A percentile compares a stretch with the other conserved stretches of the same genome.
These are phyloP conservation scores for Leishmania gerbilli DNA, from an alignment of 208 protist genomes.

Conservation along the genomic window DNA sequence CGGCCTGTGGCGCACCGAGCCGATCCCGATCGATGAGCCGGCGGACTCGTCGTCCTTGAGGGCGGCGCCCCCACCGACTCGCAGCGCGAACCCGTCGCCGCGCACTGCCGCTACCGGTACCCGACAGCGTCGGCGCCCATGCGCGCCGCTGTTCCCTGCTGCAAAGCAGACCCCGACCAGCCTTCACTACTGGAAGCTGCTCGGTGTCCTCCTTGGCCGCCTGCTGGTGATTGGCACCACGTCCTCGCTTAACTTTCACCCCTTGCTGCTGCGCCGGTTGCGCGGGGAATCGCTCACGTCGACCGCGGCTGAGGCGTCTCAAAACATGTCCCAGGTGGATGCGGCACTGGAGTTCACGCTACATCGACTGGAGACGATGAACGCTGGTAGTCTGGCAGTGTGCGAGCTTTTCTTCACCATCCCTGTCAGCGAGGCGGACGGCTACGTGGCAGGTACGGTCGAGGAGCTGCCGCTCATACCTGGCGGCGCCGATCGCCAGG, in stretches of 20 bases:
- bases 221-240: constrained; percentile 59
- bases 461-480: constrained; percentile 27
- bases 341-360: constrained; percentile 47
- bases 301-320: constrained; percentile 1
- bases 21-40: constrained; percentile 21
- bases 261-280: constrained; percentile 54
- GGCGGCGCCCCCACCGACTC: not conserved
- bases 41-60: not conserved
- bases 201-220: constrained; percentile 70
- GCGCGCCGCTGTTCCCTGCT: constrained; percentile 33
- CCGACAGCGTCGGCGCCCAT: constrained; percentile 10
- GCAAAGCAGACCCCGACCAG: constrained; percentile 32
- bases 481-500: constrained; percentile 14
- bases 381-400: constrained; percentile 39
- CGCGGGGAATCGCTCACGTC: constrained; percentile 34
- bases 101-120: not conserved
- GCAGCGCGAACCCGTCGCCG: not conserved
- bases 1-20: constrained; percentile 60
- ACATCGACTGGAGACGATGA: constrained; percentile 31
- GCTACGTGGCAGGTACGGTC: not conserved
- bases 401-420: constrained; percentile 66
- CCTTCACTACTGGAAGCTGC: constrained; percentile 59
- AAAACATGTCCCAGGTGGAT: constrained; percentile 51
- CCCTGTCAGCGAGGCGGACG: constrained; percentile 34
- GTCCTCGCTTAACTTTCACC: constrained; percentile 59